Evolutionary conservation across 371 early-diverging fungal genomes (phyloP).

Genomic region (Rhizopus sp.): DNA sequence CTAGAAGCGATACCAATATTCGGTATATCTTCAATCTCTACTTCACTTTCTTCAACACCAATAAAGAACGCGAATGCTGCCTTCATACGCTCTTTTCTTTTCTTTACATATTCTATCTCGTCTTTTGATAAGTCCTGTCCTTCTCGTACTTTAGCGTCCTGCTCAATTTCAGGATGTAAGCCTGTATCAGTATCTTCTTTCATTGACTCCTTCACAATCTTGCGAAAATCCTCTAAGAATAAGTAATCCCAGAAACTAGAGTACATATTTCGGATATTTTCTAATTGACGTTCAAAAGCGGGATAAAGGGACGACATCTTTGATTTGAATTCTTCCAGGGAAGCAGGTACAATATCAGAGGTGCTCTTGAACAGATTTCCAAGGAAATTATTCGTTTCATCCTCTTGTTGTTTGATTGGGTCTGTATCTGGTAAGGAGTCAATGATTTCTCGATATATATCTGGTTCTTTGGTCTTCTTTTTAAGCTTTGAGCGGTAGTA

Average conservation of each 20-base stretch:
- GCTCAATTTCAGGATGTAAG: constrained; percentile 33
- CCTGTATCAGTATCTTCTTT: constrained; percentile 21
- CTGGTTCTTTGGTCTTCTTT: constrained; percentile 7
- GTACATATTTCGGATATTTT: constrained; percentile 31
- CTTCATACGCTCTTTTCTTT: constrained; percentile 51
- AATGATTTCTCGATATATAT: constrained; percentile 14
- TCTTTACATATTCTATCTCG: constrained; percentile 50
- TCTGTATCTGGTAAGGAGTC: constrained; percentile 12
- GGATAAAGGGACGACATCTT: constrained; percentile 28
- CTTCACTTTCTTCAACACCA: constrained; percentile 56
- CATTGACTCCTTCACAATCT: constrained; percentile 29
- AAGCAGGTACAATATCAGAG: constrained; percentile 13
- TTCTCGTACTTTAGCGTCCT: constrained; percentile 36
- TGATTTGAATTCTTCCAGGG: constrained; percentile 25
- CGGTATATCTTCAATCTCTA: constrained; percentile 69
- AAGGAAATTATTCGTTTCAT: constrained; percentile 9
- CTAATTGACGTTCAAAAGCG: constrained; percentile 27
- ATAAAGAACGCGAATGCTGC: constrained; percentile 71
- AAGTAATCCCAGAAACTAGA: constrained; percentile 37
- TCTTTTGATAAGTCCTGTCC: constrained; percentile 47
- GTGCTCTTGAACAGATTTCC: constrained; percentile 11
- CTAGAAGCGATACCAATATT: constrained; percentile 66
- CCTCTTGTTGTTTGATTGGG: neutral
- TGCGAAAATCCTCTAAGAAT: constrained; percentile 36
- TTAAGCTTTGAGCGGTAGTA: constrained; percentile 11